These are phyloP conservation scores for Schwanniomyces etchellsii DNA, from an alignment of 1,139 yeast genomes.

Conservation along the genomic window DNA sequence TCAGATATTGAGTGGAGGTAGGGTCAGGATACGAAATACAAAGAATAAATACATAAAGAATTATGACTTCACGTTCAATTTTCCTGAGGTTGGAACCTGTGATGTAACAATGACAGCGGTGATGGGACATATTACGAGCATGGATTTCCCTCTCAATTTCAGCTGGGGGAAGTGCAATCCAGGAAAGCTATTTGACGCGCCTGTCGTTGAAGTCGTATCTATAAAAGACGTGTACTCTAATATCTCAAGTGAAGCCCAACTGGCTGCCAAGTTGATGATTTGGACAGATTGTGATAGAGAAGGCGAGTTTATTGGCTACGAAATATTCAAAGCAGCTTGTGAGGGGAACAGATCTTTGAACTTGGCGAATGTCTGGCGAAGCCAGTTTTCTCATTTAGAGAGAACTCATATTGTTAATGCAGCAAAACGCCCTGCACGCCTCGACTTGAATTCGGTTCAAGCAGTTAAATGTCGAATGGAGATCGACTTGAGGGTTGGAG, in stretches of 20 bases:
- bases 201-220: conserved; percentile 39
- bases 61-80: conserved; percentile 69
- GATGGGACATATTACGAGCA: conserved; percentile 69
- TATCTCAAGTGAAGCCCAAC: conserved; percentile 60
- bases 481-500: conserved; percentile 84
- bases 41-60: conserved; percentile 66
- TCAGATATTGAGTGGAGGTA: conserved; percentile 68
- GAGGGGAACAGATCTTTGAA: conserved; percentile 46
- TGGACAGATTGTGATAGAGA: conserved; percentile 99
- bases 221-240: conserved; percentile 58
- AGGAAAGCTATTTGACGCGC: conserved; percentile 62
- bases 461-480: conserved; percentile 88
- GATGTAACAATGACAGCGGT: conserved; percentile 91
- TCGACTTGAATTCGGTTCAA: conserved; percentile 67
- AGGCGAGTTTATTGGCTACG: conserved; percentile 94
- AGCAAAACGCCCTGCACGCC: conserved; percentile 56
- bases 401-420: conserved; percentile 68
- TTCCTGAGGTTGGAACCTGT: conserved; percentile 56
- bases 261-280: conserved; percentile 64
- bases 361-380: conserved; percentile 54
- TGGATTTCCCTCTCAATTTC: conserved; percentile 61
- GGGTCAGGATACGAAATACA: conserved; percentile 42
- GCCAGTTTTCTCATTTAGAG: conserved; percentile 85
- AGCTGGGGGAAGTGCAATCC: conserved; percentile 71
- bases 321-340: conserved; percentile 65